These are phyloP conservation scores for Acidomyces sp. DNA, from an alignment of 495 filamentous ascomycete genomes.

Conservation along the genomic window DNA sequence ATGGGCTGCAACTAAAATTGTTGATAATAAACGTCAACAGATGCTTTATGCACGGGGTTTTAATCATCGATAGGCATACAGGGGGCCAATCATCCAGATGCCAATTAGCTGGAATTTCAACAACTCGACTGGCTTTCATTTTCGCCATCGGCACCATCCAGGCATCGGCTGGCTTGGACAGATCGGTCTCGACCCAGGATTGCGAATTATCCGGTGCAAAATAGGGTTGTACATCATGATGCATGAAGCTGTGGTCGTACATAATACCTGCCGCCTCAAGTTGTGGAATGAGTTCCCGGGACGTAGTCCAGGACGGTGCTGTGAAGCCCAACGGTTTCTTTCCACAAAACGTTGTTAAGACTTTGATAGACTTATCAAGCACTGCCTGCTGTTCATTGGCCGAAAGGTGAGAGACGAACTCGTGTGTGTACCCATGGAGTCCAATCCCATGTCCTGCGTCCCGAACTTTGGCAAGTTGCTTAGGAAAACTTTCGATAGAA, in stretches of 20 bases:
- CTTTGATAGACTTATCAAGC: constrained; percentile 26
- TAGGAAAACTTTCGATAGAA: constrained; percentile 30
- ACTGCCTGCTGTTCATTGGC: constrained; percentile 29
- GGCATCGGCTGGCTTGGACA: constrained; percentile 42
- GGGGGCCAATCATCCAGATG: constrained; percentile 52
- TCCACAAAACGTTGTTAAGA: constrained; percentile 24
- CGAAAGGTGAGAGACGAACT: constrained; percentile 23
- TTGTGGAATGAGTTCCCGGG: constrained; percentile 51
- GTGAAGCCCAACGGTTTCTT: constrained; percentile 29
- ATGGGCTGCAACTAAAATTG: constrained; percentile 26
- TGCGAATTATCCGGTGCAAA: constrained; percentile 44
- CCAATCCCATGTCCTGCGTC: constrained; percentile 33
- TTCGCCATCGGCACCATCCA: constrained; percentile 52
- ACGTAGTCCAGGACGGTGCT: constrained; percentile 54
- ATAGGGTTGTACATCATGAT: constrained; percentile 55
- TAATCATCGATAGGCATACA: no score
- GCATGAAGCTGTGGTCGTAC: constrained; percentile 55
- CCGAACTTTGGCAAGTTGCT: constrained; percentile 27
- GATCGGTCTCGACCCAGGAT: constrained; percentile 49
- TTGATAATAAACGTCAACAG: no score
- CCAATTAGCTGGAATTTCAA: constrained; percentile 57
- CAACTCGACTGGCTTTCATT: constrained; percentile 37
- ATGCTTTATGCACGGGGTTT: no score
- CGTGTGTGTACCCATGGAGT: constrained; percentile 36
- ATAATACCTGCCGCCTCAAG: constrained; percentile 56